Evolutionary conservation across 1,139 yeast species (phyloP).

Genomic region (Groenewaldozyma auringiensis): DNA sequence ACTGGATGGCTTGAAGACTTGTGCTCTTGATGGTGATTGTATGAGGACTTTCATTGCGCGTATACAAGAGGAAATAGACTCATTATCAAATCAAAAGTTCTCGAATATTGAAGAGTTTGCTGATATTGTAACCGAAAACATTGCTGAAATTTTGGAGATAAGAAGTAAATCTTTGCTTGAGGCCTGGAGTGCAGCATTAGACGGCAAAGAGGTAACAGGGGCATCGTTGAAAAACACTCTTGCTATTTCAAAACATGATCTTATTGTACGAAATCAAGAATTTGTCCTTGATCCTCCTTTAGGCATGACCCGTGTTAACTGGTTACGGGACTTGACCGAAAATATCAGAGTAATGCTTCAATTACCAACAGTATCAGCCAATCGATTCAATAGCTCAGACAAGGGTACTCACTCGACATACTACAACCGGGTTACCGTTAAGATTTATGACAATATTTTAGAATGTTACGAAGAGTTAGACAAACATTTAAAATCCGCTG

Average conservation of each 20-base stretch:
- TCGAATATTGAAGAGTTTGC: constrained; percentile 36
- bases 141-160: constrained; percentile 33
- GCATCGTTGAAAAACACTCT: constrained; percentile 12
- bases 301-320: constrained; percentile 30
- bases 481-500: constrained; percentile 25
- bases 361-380: constrained; percentile 26
- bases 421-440: not conserved
- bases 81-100: constrained; percentile 39
- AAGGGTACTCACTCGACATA: not conserved
- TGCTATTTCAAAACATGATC: constrained; percentile 29
- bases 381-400: constrained; percentile 26
- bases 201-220: constrained; percentile 10
- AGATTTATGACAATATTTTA: not conserved
- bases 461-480: constrained; percentile 17
- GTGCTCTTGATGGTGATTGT: constrained; percentile 22
- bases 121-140: constrained; percentile 35
- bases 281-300: constrained; percentile 40
- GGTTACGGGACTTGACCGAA: constrained; percentile 29
- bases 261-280: constrained; percentile 39
- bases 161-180: constrained; percentile 27
- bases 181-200: constrained; percentile 23
- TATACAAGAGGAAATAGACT: constrained; percentile 40
- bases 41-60: constrained; percentile 25
- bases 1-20: constrained; percentile 30
- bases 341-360: constrained; percentile 22